Conservation (phyloP, 1,284 basidiomycete species). For the Blastosporella zonata region DNA sequence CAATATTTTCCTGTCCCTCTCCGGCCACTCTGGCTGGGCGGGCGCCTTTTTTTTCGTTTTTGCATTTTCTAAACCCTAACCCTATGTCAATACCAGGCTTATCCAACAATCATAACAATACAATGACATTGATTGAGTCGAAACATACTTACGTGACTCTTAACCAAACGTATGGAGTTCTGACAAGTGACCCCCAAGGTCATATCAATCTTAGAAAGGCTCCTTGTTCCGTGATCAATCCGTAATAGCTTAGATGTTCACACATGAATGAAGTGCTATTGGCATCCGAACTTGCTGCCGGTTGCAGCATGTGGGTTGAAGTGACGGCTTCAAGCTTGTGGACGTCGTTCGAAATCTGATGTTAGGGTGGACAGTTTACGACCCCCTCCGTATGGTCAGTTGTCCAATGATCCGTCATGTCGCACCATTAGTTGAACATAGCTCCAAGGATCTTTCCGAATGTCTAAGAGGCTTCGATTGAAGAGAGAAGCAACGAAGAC, state of each 20-base stretch:
- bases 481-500: slow-evolving; percentile 3
- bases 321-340: too few relatives aligned
- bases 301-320: too few relatives aligned
- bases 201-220: too few relatives aligned
- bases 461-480: slow-evolving; percentile 4
- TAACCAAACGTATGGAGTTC: too few relatives aligned
- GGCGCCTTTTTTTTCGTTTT: slow-evolving; percentile 36
- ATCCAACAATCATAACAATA: neutral
- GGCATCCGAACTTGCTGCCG: too few relatives aligned
- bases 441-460: neutral
- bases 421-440: neutral
- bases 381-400: neutral
- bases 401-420: neutral
- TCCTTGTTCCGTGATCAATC: too few relatives aligned
- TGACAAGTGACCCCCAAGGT: too few relatives aligned
- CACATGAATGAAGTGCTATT: too few relatives aligned
- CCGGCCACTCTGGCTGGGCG: slow-evolving; percentile 52
- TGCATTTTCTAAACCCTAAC: slow-evolving; percentile 40
- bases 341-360: neutral
- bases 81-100: too few relatives aligned
- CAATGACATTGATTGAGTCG: too few relatives aligned
- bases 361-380: neutral
- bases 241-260: too few relatives aligned
- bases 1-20: slow-evolving; percentile 68
- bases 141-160: too few relatives aligned